Percentiles rank a stretch among this genome's conserved stretches.
Evolutionary conservation across 768 basidiomycete genomes (phyloP).

Genomic region (Amanita pseudoporphyria): DNA sequence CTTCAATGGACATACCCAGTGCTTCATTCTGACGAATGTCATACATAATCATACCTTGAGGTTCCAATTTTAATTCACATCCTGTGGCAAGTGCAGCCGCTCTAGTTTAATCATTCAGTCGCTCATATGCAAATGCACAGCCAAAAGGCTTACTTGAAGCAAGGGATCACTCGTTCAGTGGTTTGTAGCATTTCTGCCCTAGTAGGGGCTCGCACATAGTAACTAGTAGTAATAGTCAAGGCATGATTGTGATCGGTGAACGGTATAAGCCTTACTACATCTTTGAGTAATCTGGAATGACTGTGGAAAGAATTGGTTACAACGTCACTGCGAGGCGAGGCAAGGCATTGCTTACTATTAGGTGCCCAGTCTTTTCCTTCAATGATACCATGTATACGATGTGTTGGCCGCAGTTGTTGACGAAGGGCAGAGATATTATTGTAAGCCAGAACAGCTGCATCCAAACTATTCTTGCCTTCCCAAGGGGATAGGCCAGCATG

Average conservation of each 20-base stretch:
- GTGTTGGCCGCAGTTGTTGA: constrained; percentile 62
- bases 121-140: not conserved
- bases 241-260: no score
- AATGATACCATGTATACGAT: constrained; percentile 77
- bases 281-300: constrained; percentile 78
- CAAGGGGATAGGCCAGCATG: constrained; percentile 76
- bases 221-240: constrained; percentile 28
- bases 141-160: constrained; percentile 50
- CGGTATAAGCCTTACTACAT: no score
- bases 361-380: no score
- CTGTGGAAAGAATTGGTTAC: constrained; percentile 25
- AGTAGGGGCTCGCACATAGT: constrained; percentile 65
- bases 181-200: constrained; percentile 56
- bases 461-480: no score
- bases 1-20: constrained; percentile 30
- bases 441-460: no score
- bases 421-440: no score
- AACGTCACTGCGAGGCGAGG: not conserved
- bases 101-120: constrained; percentile 22
- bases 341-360: constrained; percentile 39
- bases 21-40: constrained; percentile 64
- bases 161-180: constrained; percentile 61
- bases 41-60: constrained; percentile 23
- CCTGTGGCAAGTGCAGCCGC: constrained; percentile 62
- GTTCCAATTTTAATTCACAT: constrained; percentile 38